Evolutionary conservation across 345 rosid genomes (phyloP).

Genomic region (Eucalyptus tenuipes): DNA sequence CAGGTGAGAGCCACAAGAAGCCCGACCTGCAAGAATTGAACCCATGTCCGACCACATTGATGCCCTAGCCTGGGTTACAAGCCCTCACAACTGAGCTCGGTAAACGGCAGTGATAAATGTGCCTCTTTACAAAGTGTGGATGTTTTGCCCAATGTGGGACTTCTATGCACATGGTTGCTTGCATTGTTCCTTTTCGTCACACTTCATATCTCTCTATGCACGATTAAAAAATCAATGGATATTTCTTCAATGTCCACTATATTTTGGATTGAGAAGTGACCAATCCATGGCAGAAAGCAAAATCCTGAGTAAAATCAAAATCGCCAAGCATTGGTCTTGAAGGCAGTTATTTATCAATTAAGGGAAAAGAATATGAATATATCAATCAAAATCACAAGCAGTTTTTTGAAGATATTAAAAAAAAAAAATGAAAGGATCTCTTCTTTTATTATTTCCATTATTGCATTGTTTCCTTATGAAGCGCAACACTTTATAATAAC

Average conservation of each 20-base stretch:
- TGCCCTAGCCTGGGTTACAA: constrained; percentile 4
- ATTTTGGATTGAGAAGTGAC: not conserved
- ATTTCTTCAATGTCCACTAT: not conserved
- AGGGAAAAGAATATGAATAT: not conserved
- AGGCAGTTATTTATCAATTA: not conserved
- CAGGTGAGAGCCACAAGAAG: not conserved
- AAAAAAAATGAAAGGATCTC: too few relatives aligned
- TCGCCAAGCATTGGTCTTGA: too few relatives aligned
- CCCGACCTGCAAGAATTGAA: not conserved
- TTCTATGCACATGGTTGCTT: not conserved
- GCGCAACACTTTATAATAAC: too few relatives aligned
- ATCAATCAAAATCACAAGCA: not conserved
- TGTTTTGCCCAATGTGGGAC: not conserved
- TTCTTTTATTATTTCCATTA: too few relatives aligned
- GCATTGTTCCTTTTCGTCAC: not conserved
- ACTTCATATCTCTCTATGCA: not conserved
- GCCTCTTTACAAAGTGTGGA: not conserved
- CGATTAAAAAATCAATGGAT: not conserved
- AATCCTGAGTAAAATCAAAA: not conserved
- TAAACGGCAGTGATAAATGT: not conserved
- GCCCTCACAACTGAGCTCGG: constrained; percentile 4
- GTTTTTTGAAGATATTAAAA: not conserved
- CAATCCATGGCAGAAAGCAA: not conserved
- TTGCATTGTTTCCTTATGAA: too few relatives aligned
- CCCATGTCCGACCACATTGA: not conserved